Conservation (phyloP, 225 moss, liverwort and hornwort species). For the Pseudoscleropodium purum region DNA sequence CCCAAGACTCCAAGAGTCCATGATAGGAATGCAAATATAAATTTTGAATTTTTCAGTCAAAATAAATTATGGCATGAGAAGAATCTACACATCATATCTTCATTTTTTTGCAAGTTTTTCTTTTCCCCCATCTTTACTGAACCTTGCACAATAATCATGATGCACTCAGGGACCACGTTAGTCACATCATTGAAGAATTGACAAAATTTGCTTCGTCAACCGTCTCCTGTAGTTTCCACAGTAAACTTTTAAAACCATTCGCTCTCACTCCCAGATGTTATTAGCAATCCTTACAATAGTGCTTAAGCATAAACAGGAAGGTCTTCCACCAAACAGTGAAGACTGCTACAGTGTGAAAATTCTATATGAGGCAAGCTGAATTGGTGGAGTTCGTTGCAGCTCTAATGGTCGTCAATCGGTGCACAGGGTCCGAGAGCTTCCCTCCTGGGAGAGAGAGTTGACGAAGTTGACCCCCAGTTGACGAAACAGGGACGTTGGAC, state of each 20-base stretch:
- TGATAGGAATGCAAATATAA: background rate
- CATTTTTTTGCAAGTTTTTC: background rate
- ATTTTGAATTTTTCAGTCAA: background rate
- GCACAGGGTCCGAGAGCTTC: background rate
- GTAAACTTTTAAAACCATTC: background rate
- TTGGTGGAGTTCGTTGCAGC: background rate
- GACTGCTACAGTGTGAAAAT: background rate
- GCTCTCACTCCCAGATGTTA: background rate
- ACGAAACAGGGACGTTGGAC: constrained; percentile 2
- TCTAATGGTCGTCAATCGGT: background rate
- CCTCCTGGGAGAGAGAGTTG: background rate
- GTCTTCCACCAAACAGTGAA: background rate
- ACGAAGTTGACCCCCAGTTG: constrained; percentile 25
- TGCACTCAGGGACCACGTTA: rapidly evolving
- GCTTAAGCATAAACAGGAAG: background rate
- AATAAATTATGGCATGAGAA: background rate
- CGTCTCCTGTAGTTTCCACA: background rate
- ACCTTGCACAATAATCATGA: background rate
- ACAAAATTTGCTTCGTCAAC: background rate
- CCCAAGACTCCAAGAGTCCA: background rate
- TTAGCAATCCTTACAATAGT: background rate
- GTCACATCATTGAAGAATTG: background rate
- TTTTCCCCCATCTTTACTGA: rapidly evolving
- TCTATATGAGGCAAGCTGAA: background rate
- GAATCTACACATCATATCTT: background rate